Conservation (phyloP, 2,329 filamentous ascomycete species). For the Diaporthe capsici region DNA sequence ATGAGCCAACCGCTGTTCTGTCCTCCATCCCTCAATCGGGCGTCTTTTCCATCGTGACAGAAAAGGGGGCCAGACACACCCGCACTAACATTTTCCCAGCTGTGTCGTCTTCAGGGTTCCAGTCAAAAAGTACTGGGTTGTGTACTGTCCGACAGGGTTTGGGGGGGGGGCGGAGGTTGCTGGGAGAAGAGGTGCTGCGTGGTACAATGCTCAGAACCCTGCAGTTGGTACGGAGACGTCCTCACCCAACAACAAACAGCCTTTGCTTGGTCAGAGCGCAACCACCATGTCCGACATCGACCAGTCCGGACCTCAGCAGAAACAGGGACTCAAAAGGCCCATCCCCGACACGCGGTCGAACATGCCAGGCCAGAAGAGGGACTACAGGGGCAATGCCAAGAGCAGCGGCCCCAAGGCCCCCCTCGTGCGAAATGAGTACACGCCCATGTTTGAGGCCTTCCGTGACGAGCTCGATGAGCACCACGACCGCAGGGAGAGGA, state of each 20-base stretch:
- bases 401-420: constrained; percentile 44
- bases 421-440: constrained; percentile 63
- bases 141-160: not conserved
- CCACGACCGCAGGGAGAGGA: constrained; percentile 89
- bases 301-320: not conserved
- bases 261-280: not conserved
- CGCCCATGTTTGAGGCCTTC: constrained; percentile 87
- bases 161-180: not conserved
- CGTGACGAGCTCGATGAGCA: constrained; percentile 92
- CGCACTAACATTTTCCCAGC: constrained; percentile 6
- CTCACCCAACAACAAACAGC: not conserved
- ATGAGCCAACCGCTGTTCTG: not conserved
- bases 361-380: constrained; percentile 65
- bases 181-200: not conserved
- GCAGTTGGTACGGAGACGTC: not conserved
- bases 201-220: not conserved
- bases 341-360: constrained; percentile 41
- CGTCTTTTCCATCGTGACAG: too few species aligned
- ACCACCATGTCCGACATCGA: not conserved
- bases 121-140: not conserved
- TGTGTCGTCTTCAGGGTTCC: not conserved
- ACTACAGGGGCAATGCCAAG: constrained; percentile 66
- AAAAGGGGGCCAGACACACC: too few species aligned
- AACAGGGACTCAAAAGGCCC: not conserved
- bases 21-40: not conserved